These are phyloP conservation scores for Toxoplasma gondii DNA, from an alignment of 169 alveolate species.

Conservation along the genomic window DNA sequence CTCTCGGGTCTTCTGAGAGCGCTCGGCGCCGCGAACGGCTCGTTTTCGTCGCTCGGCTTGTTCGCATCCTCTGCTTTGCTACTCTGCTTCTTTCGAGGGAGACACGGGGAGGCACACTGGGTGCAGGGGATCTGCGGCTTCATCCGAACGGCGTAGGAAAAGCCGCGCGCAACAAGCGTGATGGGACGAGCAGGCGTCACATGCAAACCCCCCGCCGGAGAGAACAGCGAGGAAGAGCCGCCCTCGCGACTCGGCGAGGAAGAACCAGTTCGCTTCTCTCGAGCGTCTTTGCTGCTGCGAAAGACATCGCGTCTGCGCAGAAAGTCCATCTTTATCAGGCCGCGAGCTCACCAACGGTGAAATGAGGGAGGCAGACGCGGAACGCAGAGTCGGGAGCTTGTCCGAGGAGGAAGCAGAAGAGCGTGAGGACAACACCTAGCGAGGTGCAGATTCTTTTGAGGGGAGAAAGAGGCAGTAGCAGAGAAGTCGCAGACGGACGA, in stretches of 20 bases:
- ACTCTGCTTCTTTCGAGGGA: background rate
- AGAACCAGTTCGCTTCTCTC: background rate
- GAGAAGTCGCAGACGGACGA: no score
- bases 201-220: background rate
- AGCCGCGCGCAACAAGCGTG: conserved; percentile 39
- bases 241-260: conserved; percentile 20
- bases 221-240: background rate
- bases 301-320: background rate
- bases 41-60: background rate
- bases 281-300: background rate
- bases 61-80: background rate
- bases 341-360: background rate
- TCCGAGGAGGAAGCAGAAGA: background rate
- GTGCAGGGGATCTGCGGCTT: background rate
- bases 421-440: background rate
- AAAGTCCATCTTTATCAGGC: background rate
- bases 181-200: background rate
- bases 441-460: no score
- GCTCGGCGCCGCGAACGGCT: background rate
- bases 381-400: background rate
- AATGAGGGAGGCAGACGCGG: background rate
- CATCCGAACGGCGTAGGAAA: conserved; percentile 45
- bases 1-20: no score
- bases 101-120: background rate
- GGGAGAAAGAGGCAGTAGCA: no score